Percentiles rank a stretch among this genome's conserved stretches.
phyloP scores from a whole-genome alignment of 495 filamentous ascomycete species.

The Talaromyces wortmannii region DNA sequence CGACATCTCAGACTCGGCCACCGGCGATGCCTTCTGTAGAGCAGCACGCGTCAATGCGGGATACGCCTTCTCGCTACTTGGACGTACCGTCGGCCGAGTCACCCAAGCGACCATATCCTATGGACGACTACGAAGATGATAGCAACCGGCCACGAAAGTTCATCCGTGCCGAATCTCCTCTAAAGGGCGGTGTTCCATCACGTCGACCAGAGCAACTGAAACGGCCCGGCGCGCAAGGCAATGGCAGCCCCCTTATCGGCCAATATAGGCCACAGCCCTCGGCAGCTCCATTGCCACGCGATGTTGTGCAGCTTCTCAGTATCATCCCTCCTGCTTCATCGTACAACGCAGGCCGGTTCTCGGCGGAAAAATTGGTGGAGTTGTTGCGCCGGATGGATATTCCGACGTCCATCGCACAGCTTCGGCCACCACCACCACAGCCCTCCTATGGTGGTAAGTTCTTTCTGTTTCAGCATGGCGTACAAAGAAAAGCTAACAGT shows the following conservation, averaged over 20 bases:
- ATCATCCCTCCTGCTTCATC: conserved; percentile 71
- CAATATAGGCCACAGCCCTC: conserved; percentile 37
- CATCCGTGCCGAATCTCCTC: conserved; percentile 72
- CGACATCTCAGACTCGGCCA: conserved; percentile 67
- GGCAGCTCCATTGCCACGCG: conserved; percentile 57
- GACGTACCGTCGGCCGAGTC: conserved; percentile 52
- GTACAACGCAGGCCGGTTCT: conserved; percentile 63
- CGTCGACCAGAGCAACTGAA: conserved; percentile 76
- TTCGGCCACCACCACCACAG: conserved; percentile 31
- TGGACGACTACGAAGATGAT: conserved; percentile 68
- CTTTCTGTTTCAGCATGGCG: not conserved
- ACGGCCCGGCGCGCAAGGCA: conserved; percentile 34
- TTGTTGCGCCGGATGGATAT: conserved; percentile 62
- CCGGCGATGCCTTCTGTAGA: conserved; percentile 50
- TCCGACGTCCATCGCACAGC: conserved; percentile 46
- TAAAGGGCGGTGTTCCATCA: conserved; percentile 71
- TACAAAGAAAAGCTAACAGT: not conserved
- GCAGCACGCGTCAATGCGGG: conserved; percentile 39
- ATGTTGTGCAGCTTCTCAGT: conserved; percentile 73
- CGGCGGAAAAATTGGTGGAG: conserved; percentile 62
- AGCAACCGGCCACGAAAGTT: conserved; percentile 69
- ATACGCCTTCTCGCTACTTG: conserved; percentile 44
- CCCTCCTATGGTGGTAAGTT: conserved; percentile 30
- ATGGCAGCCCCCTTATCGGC: conserved; percentile 22
- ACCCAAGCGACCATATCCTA: conserved; percentile 65